Base-by-base conservation (phyloP, 2,329 filamentous ascomycete genomes). In the Corniculantispora saksenae region DNA sequence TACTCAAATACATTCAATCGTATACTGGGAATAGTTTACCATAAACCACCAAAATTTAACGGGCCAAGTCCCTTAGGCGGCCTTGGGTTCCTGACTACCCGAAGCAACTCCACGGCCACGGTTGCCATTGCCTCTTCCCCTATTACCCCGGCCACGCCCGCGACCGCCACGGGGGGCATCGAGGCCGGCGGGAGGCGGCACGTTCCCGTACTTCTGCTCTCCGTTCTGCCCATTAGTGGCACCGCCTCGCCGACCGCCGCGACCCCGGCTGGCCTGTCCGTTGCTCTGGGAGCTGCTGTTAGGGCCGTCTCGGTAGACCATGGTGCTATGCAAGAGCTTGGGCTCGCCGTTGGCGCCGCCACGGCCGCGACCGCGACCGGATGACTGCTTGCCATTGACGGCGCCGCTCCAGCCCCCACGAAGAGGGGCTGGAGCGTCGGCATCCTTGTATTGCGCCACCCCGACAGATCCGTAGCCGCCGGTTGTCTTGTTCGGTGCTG, bases 391-490 rank as follows among this genome's bases (percentile, higher is more conserved):
- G 17, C 84, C 84, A 64, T 83, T 82, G 27, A 86, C 68, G 25
- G 84, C 86, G 67, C 85, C 84, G 53, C 86, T 84, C 81, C 84
- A 90, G 27, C 81, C 80, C 1, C 85, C 85, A 32, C 82, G 80
- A 32, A 89, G 79, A 17, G 86, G 82, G 12, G 80, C 76, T 17
- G 87, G 87, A 1, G 83, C 77, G 1, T 82, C 70, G 19, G 87
- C 84, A 67, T 89, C 86, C 66, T 79, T 82, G 70, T 84, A 85
- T 75, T 94, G 91, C 66, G 84, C 81, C 35, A 87, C 86, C 66
- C 86, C 84, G 17, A 86, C 82, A 40, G 83, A 78, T 81, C 85
- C 70, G 81, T 82, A 77, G 84, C 88, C 71, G 17, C 81, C 79
- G 13, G 84, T 80, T 0, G 82, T 86, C 67, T 88, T 82, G 15